Conservation (phyloP, 2,329 filamentous ascomycete species). For the Nemania sp. region DNA sequence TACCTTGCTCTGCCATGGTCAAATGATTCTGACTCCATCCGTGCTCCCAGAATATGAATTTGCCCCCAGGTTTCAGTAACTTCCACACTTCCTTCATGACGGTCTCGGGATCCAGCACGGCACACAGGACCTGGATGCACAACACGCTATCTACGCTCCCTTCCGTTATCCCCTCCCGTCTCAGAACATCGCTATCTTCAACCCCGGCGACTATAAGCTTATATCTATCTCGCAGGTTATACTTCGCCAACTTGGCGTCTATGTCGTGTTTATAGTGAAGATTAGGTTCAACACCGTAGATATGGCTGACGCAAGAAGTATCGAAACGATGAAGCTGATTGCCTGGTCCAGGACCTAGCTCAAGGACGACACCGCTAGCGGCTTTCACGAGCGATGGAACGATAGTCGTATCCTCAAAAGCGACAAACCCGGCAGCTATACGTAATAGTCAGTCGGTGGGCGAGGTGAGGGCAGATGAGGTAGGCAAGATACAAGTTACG, state of each 20-base stretch:
- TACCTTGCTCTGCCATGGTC: slow-evolving; percentile 41
- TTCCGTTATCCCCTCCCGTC: slow-evolving; percentile 42
- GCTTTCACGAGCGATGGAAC: slow-evolving; percentile 40
- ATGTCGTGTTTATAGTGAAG: slow-evolving; percentile 40
- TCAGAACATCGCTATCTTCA: slow-evolving; percentile 46
- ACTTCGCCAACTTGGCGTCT: slow-evolving; percentile 37
- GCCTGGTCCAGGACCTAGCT: slow-evolving; percentile 50
- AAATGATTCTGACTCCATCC: slow-evolving; percentile 34
- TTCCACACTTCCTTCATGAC: slow-evolving; percentile 44
- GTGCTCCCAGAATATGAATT: slow-evolving; percentile 54
- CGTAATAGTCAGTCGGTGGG: not conserved
- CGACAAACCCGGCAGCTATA: slow-evolving; percentile 12
- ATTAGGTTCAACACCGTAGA: slow-evolving; percentile 51
- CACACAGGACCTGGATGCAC: slow-evolving; percentile 51
- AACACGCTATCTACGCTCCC: slow-evolving; percentile 47
- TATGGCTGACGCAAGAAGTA: slow-evolving; percentile 36
- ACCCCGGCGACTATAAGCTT: slow-evolving; percentile 45
- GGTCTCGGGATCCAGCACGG: slow-evolving; percentile 39
- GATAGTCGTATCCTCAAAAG: slow-evolving; percentile 40
- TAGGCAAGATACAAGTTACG: slow-evolving; percentile 2
- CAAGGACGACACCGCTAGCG: slow-evolving; percentile 45
- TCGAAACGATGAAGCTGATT: slow-evolving; percentile 49
- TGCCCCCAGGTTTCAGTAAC: slow-evolving; percentile 51
- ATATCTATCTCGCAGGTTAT: slow-evolving; percentile 43
- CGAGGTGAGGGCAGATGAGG: no score